A percentile compares a stretch with the other conserved stretches of the same genome.
phyloP scores from a whole-genome alignment of 225 moss, liverwort and hornwort genomes.

The Takakia lepidozioides region DNA sequence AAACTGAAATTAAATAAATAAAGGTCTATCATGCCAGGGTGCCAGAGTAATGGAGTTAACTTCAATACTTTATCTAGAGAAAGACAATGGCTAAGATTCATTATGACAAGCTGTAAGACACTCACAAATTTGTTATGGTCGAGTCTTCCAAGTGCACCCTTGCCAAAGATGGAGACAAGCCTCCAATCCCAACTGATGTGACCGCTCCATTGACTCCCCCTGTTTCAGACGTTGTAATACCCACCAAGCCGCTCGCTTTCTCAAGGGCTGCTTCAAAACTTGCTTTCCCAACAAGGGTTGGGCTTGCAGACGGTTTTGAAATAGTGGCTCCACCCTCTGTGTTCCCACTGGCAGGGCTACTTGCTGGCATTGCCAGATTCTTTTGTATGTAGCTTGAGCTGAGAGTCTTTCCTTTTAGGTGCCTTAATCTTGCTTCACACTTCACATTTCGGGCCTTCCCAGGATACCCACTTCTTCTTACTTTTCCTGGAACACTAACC shows the following conservation, averaged over 20 bases:
- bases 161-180: conserved; percentile 15
- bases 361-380: no score
- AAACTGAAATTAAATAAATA: no score
- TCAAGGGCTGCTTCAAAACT: conserved; percentile 13
- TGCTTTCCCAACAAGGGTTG: conserved; percentile 9
- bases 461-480: conserved; percentile 24
- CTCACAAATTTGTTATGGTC: conserved; percentile 57
- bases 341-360: no score
- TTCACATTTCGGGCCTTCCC: conserved; percentile 27
- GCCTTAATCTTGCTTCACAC: conserved; percentile 33
- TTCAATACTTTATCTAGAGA: no score
- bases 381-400: no score
- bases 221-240: conserved; percentile 28
- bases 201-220: conserved; percentile 17
- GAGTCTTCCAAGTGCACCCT: conserved; percentile 46
- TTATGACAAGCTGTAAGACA: no score
- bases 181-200: conserved; percentile 20
- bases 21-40: no score
- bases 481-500: conserved; percentile 32
- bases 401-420: conserved; percentile 28
- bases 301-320: no score
- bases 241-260: conserved; percentile 26
- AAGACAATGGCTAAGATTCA: no score
- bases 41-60: no score
- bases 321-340: no score